phyloP scores from a whole-genome alignment of 2,329 filamentous ascomycete genomes.

The Sordariomycetes sp. region DNA sequence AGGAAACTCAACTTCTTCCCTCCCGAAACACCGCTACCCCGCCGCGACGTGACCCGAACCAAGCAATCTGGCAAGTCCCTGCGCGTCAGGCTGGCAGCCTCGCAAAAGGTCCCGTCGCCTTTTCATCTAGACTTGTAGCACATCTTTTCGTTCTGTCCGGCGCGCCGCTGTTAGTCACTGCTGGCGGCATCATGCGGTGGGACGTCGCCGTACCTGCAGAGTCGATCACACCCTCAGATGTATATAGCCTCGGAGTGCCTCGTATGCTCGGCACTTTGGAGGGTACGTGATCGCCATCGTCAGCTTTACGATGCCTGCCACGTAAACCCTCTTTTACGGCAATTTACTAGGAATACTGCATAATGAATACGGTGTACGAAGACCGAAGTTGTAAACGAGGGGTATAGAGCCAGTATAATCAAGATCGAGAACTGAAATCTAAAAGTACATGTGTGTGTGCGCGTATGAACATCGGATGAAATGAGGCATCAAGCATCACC shows the following conservation, averaged over 20 bases:
- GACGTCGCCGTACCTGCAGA: neutral
- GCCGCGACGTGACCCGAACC: neutral
- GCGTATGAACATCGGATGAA: neutral
- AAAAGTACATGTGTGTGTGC: neutral
- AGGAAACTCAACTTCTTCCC: neutral
- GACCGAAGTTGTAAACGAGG: neutral
- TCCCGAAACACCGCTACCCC: neutral
- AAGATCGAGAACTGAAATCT: neutral
- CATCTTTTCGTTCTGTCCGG: neutral
- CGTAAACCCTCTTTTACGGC: neutral
- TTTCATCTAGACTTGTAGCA: neutral
- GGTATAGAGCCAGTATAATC: neutral
- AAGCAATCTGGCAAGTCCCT: neutral
- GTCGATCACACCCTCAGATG: neutral
- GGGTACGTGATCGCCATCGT: neutral
- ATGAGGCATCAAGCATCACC: neutral
- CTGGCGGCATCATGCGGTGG: neutral
- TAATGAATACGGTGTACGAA: neutral
- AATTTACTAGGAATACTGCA: too few relatives aligned
- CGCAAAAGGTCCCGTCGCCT: neutral
- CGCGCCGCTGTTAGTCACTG: neutral
- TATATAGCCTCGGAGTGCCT: neutral
- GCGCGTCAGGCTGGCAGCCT: neutral
- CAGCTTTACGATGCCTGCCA: neutral
- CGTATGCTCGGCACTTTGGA: neutral